These are phyloP conservation scores for Zoysia matrella DNA, from an alignment of 202 grass and related monocot genomes.

Conservation along the genomic window DNA sequence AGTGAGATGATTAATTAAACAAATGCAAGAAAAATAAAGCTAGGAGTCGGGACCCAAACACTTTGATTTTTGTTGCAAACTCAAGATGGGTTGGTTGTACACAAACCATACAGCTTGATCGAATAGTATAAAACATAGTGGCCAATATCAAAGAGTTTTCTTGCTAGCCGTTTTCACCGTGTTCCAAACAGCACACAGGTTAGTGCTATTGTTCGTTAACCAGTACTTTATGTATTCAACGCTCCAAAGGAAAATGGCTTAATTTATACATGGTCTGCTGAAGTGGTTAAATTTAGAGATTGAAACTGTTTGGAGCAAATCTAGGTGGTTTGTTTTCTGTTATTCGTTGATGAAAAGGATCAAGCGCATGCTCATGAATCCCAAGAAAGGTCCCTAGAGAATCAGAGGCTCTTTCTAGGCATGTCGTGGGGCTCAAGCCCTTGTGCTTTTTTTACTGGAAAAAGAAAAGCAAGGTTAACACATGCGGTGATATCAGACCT, in stretches of 20 bases:
- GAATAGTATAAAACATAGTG: conserved; percentile 7
- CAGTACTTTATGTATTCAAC: not conserved
- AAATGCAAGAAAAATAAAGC: not conserved
- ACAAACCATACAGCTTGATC: not conserved
- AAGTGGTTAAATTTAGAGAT: not conserved
- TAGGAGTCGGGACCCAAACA: no score
- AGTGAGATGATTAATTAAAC: not conserved
- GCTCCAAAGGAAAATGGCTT: not conserved
- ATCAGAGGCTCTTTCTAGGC: conserved; percentile 68
- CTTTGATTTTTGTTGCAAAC: no score
- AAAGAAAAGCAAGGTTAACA: conserved; percentile 38
- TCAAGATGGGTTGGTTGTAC: conserved; percentile 1
- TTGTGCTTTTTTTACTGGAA: conserved; percentile 42
- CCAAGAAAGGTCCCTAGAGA: conserved; percentile 66
- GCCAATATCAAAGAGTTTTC: conserved; percentile 28
- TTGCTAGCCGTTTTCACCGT: conserved; percentile 35
- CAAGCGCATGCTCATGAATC: conserved; percentile 60
- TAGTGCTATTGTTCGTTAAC: conserved; percentile 44
- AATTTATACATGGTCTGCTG: not conserved
- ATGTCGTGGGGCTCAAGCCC: conserved; percentile 39
- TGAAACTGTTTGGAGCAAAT: conserved; percentile 20
- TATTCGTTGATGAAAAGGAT: conserved; percentile 16
- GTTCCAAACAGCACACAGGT: conserved; percentile 22
- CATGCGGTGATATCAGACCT: conserved; percentile 23
- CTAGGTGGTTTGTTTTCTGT: not conserved